These are phyloP conservation scores for Colletotrichum higginsianum DNA, from an alignment of 2,329 filamentous ascomycete species.

Conservation along the genomic window DNA sequence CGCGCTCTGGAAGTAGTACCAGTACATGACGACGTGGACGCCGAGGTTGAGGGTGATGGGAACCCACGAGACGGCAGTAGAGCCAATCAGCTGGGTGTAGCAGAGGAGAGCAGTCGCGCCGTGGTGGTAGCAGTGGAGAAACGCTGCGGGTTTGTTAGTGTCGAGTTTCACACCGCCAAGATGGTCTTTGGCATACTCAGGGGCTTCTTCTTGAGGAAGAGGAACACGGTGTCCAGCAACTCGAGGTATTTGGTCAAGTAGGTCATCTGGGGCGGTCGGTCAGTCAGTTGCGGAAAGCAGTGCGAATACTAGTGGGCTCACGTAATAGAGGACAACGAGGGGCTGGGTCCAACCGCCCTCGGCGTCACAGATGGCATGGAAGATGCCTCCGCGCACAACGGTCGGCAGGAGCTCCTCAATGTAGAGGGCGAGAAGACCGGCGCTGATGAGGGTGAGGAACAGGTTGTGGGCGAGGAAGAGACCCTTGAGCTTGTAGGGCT, in stretches of 20 bases:
- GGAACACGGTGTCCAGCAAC: slow-evolving; percentile 93
- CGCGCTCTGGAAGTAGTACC: slow-evolving; percentile 99
- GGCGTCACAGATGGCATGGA: slow-evolving; percentile 87
- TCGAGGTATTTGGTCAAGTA: slow-evolving; percentile 99
- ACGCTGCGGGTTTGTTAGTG: slow-evolving; percentile 69
- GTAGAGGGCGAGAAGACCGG: slow-evolving; percentile 84
- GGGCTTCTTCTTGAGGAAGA: slow-evolving; percentile 99
- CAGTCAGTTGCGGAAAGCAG: slow-evolving; percentile 29
- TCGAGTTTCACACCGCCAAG: slow-evolving; percentile 22
- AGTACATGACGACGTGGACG: slow-evolving; percentile 99
- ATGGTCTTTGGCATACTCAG: slow-evolving; percentile 71
- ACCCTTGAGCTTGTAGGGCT: slow-evolving; percentile 87
- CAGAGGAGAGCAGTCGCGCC: slow-evolving; percentile 96
- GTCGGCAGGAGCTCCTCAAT: slow-evolving; percentile 92
- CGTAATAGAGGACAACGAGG: slow-evolving; percentile 96
- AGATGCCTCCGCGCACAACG: slow-evolving; percentile 84
- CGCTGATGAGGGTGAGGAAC: slow-evolving; percentile 89
- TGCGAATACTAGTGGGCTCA: slow-evolving; percentile 62
- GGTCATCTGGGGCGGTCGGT: slow-evolving; percentile 77
- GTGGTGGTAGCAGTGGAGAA: slow-evolving; percentile 99
- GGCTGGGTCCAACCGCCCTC: slow-evolving; percentile 94
- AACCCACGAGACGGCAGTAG: slow-evolving; percentile 95
- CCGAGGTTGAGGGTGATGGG: slow-evolving; percentile 92
- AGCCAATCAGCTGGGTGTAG: slow-evolving; percentile 96
- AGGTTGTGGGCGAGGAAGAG: slow-evolving; percentile 98